Evolutionary conservation across 2,329 filamentous ascomycete genomes (phyloP).

Genomic region (Herpotrichia juniperi): DNA sequence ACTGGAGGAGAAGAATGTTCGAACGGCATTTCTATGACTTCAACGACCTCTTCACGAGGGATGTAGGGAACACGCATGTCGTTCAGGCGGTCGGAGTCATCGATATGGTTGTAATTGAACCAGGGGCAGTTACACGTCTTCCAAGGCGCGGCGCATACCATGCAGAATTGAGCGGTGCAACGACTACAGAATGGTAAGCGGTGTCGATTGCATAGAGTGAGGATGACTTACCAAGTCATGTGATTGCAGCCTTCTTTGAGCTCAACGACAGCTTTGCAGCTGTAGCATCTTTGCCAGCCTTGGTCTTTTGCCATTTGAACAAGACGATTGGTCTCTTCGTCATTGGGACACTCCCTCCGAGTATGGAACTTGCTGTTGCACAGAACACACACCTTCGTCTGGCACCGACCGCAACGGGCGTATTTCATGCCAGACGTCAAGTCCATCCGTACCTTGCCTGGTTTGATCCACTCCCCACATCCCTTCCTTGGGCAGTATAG

Average conservation of each 20-base stretch:
- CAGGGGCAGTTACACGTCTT: slow-evolving; percentile 82
- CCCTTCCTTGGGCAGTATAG: slow-evolving; percentile 76
- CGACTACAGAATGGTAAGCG: slow-evolving; percentile 56
- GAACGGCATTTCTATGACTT: slow-evolving; percentile 38
- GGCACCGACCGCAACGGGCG: slow-evolving; percentile 74
- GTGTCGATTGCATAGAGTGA: slow-evolving; percentile 15
- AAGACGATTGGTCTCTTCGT: slow-evolving; percentile 69
- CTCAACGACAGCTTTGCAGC: slow-evolving; percentile 76
- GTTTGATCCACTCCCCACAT: slow-evolving; percentile 83
- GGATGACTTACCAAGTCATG: slow-evolving; percentile 74
- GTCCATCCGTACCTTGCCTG: slow-evolving; percentile 68
- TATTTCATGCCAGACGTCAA: slow-evolving; percentile 61
- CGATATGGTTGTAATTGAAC: slow-evolving; percentile 67
- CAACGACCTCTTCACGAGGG: slow-evolving; percentile 30
- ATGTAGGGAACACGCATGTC: slow-evolving; percentile 41
- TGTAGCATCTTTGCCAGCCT: slow-evolving; percentile 78
- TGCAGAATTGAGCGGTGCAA: slow-evolving; percentile 85
- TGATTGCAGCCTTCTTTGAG: slow-evolving; percentile 85
- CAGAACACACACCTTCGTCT: slow-evolving; percentile 72
- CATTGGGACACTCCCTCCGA: slow-evolving; percentile 70
- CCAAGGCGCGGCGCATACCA: slow-evolving; percentile 82
- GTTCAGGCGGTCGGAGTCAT: slow-evolving; percentile 60
- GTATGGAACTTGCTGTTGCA: slow-evolving; percentile 79
- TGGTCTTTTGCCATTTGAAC: slow-evolving; percentile 69
- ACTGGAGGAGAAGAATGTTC: slow-evolving; percentile 29